Evolutionary conservation across 1,139 yeast genomes (phyloP).

Genomic region (Zhuliangozyma blackwelliae): DNA sequence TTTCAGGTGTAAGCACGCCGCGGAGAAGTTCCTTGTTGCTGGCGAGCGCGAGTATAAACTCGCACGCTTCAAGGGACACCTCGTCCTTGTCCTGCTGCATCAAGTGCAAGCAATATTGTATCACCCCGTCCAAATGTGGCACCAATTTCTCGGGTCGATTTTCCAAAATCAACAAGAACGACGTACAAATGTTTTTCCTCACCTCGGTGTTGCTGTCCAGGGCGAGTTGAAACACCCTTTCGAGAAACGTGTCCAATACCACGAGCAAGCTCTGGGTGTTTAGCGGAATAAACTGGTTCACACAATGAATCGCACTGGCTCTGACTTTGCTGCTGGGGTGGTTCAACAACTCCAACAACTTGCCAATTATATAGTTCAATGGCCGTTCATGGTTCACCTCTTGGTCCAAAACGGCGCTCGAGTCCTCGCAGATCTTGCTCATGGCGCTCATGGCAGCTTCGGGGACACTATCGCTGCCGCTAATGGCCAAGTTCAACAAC

Average conservation of each 20-base stretch:
- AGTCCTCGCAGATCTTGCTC: conserved; percentile 85
- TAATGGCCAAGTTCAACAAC: conserved; percentile 51
- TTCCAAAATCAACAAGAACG: conserved; percentile 72
- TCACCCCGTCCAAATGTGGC: conserved; percentile 81
- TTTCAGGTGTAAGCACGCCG: conserved; percentile 45
- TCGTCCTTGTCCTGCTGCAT: conserved; percentile 58
- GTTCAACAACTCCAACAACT: conserved; percentile 52
- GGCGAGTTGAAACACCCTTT: conserved; percentile 61
- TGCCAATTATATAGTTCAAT: conserved; percentile 60
- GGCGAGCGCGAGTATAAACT: conserved; percentile 75
- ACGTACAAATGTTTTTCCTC: conserved; percentile 70
- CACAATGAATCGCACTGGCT: conserved; percentile 63
- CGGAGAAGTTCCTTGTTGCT: conserved; percentile 49
- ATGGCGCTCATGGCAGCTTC: conserved; percentile 78
- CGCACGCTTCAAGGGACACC: conserved; percentile 90
- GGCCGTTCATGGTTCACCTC: conserved; percentile 68
- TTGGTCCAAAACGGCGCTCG: conserved; percentile 43
- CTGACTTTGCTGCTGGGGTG: conserved; percentile 39
- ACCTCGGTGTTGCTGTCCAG: conserved; percentile 54
- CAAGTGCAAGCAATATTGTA: conserved; percentile 78
- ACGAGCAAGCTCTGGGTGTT: conserved; percentile 63
- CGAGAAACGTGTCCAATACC: conserved; percentile 63
- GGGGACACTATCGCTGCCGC: conserved; percentile 32
- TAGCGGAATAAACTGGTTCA: conserved; percentile 71
- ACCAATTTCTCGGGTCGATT: conserved; percentile 74